These are phyloP conservation scores for Penicillium sp. DNA, from an alignment of 2,329 filamentous ascomycete species.

Conservation along the genomic window DNA sequence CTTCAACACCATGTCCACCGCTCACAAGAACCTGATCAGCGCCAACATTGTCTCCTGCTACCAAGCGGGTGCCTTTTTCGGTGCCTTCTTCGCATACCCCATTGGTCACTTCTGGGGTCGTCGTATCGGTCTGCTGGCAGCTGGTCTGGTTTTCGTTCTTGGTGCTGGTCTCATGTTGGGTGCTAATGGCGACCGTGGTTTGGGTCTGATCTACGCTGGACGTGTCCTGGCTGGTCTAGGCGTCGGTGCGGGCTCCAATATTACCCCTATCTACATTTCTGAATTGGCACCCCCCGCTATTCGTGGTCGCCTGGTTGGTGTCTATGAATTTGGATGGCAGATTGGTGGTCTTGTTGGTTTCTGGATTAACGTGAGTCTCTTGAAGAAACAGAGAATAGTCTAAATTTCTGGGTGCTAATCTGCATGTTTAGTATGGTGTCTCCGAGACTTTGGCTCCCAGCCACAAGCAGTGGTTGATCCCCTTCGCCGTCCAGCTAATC, in stretches of 20 bases:
- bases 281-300: constrained; percentile 60
- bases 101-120: constrained; percentile 70
- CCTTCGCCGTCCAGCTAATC: constrained; percentile 40
- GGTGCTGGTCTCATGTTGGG: constrained; percentile 75
- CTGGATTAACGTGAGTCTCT: constrained; percentile 46
- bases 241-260: constrained; percentile 57
- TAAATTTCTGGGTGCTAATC: constrained; percentile 6
- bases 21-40: constrained; percentile 58
- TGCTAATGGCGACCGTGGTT: constrained; percentile 61
- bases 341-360: constrained; percentile 51
- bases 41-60: constrained; percentile 80
- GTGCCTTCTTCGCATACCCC: constrained; percentile 69
- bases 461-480: constrained; percentile 41
- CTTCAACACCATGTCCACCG: constrained; percentile 54
- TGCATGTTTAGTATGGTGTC: constrained; percentile 55
- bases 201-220: constrained; percentile 61
- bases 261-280: constrained; percentile 61
- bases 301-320: constrained; percentile 57
- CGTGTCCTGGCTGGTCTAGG: constrained; percentile 58
- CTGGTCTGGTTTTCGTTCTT: constrained; percentile 66
- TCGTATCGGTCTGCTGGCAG: constrained; percentile 65
- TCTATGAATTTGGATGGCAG: constrained; percentile 58
- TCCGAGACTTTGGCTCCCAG: constrained; percentile 31
- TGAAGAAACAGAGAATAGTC: too few relatives aligned
- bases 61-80: constrained; percentile 83